Conservation (phyloP, 305 asterid species). For the Fraxinus platypoda region DNA sequence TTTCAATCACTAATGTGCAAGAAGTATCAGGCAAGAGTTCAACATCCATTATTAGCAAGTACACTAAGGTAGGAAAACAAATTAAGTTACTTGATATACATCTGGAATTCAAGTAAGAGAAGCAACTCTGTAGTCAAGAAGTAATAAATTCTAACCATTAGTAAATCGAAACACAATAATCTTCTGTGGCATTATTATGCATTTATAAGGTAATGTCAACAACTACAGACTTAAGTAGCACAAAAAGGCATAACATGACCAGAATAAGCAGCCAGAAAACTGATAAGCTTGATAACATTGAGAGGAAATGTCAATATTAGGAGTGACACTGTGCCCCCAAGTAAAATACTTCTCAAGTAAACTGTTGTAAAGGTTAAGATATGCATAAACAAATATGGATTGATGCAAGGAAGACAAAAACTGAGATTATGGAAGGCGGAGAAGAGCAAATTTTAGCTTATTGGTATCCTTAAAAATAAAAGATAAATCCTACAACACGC, state of each 20-base stretch:
- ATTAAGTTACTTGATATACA: not conserved
- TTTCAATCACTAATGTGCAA: not conserved
- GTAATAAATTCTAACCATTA: not conserved
- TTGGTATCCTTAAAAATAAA: constrained; percentile 1
- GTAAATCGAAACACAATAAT: not conserved
- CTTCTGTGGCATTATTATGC: not conserved
- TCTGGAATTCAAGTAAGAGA: not conserved
- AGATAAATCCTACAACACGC: not conserved
- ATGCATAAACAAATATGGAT: not conserved
- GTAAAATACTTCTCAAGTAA: not conserved
- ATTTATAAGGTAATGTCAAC: not conserved
- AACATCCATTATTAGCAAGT: not conserved
- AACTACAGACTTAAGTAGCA: not conserved
- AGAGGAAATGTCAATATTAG: not conserved
- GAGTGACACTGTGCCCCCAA: not conserved
- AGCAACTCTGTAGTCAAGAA: not conserved
- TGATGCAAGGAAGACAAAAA: not conserved
- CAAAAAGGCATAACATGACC: not conserved
- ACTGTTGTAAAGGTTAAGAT: not conserved
- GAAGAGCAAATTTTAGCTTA: not conserved
- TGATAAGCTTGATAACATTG: not conserved
- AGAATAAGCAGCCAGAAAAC: not conserved
- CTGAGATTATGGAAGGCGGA: not conserved
- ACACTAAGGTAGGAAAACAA: not conserved
- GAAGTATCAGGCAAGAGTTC: not conserved